These are phyloP conservation scores for Vitis hybrid DNA, from an alignment of 177 flowering plant species.

Conservation along the genomic window DNA sequence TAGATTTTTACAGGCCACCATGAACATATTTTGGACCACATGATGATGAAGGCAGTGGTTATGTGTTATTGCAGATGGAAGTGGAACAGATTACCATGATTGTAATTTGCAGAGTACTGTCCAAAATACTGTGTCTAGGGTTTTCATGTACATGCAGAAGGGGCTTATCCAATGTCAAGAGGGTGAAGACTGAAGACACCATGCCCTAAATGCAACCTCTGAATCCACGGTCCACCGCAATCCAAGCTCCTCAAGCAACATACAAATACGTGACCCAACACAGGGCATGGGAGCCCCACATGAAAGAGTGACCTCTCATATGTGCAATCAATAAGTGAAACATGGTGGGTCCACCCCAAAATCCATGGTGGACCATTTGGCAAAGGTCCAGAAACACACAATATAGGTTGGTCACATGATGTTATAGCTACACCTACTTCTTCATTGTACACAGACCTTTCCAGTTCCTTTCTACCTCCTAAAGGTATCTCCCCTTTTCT, in stretches of 20 bases:
- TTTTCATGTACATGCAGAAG: too few relatives aligned
- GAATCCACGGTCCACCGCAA: conserved; percentile 14
- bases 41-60: neutral
- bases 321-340: conserved; percentile 29
- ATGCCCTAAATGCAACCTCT: too few relatives aligned
- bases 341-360: conserved; percentile 32
- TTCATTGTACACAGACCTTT: conserved; percentile 6
- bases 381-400: neutral
- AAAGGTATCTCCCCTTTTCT: too few relatives aligned
- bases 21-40: neutral
- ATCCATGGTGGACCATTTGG: conserved; percentile 15
- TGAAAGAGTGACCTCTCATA: conserved; percentile 29
- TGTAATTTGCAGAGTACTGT: neutral
- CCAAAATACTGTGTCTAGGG: too few relatives aligned
- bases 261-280: conserved; percentile 20
- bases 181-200: too few relatives aligned
- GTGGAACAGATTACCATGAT: neutral
- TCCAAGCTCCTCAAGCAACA: conserved; percentile 5
- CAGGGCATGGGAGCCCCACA: conserved; percentile 45
- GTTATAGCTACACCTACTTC: conserved; percentile 14
- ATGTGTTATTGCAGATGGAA: neutral
- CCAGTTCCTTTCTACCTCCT: neutral
- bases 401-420: neutral
- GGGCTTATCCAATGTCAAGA: too few relatives aligned
- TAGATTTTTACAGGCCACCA: too few relatives aligned